These are phyloP conservation scores for Sporisorium reilianum DNA, from an alignment of 1,284 basidiomycete species.

Conservation along the genomic window DNA sequence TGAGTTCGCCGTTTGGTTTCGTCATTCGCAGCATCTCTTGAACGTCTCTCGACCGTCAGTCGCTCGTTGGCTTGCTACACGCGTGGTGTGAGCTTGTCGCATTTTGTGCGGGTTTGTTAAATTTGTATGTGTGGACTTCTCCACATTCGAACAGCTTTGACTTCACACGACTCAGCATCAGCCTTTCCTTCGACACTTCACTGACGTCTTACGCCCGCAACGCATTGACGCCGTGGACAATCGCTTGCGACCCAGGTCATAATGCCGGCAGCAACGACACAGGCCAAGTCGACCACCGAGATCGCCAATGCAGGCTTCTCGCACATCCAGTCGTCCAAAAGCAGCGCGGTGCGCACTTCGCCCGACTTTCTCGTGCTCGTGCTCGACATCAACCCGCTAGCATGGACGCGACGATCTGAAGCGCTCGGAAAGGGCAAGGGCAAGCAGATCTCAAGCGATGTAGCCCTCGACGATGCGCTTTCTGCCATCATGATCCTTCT, in stretches of 20 bases:
- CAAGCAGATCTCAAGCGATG: slow-evolving; percentile 16
- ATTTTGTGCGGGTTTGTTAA: no score
- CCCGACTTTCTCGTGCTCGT: slow-evolving; percentile 66
- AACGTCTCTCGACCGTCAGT: no score
- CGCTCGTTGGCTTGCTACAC: no score
- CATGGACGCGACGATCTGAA: slow-evolving; percentile 52
- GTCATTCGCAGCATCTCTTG: no score
- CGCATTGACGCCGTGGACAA: background rate
- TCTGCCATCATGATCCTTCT: slow-evolving; percentile 81
- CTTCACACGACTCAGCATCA: slow-evolving; percentile 9
- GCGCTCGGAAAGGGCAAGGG: slow-evolving; percentile 23
- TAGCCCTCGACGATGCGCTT: slow-evolving; percentile 62
- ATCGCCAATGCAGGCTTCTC: slow-evolving; percentile 50
- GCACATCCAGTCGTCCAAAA: slow-evolving; percentile 38
- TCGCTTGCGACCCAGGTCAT: background rate
- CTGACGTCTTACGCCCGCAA: background rate
- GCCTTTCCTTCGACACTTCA: background rate
- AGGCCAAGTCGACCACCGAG: slow-evolving; percentile 44
- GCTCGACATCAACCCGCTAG: slow-evolving; percentile 60
- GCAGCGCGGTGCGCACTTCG: slow-evolving; percentile 21
- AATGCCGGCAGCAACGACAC: slow-evolving; percentile 37
- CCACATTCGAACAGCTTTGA: no score
- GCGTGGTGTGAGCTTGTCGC: no score
- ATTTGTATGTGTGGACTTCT: background rate
- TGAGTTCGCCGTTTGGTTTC: no score